These are phyloP conservation scores for Wickerhamomyces strasburgensis DNA, from an alignment of 805 yeast species.

Conservation along the genomic window DNA sequence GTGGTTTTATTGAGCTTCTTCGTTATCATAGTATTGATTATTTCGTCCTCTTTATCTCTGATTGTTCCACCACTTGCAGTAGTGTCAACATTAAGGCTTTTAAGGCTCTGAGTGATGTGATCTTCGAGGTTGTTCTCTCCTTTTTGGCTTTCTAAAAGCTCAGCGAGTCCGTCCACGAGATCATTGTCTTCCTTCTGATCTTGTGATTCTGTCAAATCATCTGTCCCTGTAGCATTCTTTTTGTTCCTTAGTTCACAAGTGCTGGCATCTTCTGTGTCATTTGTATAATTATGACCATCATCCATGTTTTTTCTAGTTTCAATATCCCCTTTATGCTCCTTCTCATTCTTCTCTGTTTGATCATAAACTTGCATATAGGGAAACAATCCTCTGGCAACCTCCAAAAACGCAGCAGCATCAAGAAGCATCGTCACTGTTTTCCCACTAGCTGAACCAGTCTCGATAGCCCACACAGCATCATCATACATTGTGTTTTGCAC, in stretches of 20 bases:
- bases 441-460: conserved; percentile 2
- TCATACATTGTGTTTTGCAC: conserved; percentile 3
- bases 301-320: not conserved
- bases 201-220: no score
- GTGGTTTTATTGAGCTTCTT: conserved; percentile 7
- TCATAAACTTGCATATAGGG: conserved; percentile 3
- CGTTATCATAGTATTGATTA: conserved; percentile 4
- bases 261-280: not conserved
- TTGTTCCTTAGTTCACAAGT: no score
- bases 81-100: not conserved
- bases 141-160: conserved; percentile 1
- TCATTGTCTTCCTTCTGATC: conserved; percentile 1
- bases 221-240: no score
- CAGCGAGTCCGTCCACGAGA: conserved; percentile 1
- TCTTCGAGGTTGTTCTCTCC: conserved; percentile 3
- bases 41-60: conserved; percentile 10
- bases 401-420: conserved; percentile 1
- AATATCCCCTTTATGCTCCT: not conserved
- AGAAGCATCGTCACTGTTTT: conserved; percentile 1
- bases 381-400: conserved; percentile 3
- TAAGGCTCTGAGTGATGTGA: conserved; percentile 1
- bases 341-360: conserved; percentile 1
- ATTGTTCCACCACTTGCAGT: not conserved
- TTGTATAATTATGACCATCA: not conserved
- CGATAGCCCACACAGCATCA: not conserved